Percentiles rank a stretch among this genome's conserved stretches.
phyloP scores from a whole-genome alignment of 108 stramenopile species.

The Phaeodactylum tricornutum region DNA sequence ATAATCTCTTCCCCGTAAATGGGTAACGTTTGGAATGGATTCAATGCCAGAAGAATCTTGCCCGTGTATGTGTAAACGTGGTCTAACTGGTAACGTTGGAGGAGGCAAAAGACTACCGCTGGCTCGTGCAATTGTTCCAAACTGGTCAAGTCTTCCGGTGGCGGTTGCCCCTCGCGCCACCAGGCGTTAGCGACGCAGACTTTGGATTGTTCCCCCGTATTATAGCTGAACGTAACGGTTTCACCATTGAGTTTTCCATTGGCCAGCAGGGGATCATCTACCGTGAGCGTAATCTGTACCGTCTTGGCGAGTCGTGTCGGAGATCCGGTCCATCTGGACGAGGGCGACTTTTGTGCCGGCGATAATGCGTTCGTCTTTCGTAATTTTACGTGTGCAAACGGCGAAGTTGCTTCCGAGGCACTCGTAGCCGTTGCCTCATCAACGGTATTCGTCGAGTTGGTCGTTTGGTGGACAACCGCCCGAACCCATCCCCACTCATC shows the following conservation, averaged over 20 bases:
- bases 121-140: slow-evolving; percentile 77
- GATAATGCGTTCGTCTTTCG: slow-evolving; percentile 1
- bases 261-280: slow-evolving; percentile 29
- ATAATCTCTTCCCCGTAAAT: slow-evolving; percentile 61
- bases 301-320: neutral
- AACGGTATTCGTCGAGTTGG: too few relatives aligned
- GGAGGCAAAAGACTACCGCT: slow-evolving; percentile 79
- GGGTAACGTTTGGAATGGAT: slow-evolving; percentile 80
- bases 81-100: slow-evolving; percentile 59
- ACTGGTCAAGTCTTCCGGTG: slow-evolving; percentile 62
- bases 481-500: slow-evolving; percentile 31
- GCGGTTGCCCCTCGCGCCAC: slow-evolving; percentile 24
- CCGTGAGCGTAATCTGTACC: slow-evolving; percentile 17
- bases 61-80: slow-evolving; percentile 90
- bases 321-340: neutral
- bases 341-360: neutral
- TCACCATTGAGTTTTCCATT: slow-evolving; percentile 15
- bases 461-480: slow-evolving; percentile 14
- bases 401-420: too few relatives aligned
- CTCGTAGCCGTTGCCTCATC: neutral
- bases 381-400: slow-evolving; percentile 4
- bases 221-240: slow-evolving; percentile 30
- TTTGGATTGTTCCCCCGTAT: slow-evolving; percentile 10
- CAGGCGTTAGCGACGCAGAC: slow-evolving; percentile 42
- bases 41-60: slow-evolving; percentile 87